phyloP scores from a whole-genome alignment of 2,329 filamentous ascomycete species.

The Cladosporium oxysporum region DNA sequence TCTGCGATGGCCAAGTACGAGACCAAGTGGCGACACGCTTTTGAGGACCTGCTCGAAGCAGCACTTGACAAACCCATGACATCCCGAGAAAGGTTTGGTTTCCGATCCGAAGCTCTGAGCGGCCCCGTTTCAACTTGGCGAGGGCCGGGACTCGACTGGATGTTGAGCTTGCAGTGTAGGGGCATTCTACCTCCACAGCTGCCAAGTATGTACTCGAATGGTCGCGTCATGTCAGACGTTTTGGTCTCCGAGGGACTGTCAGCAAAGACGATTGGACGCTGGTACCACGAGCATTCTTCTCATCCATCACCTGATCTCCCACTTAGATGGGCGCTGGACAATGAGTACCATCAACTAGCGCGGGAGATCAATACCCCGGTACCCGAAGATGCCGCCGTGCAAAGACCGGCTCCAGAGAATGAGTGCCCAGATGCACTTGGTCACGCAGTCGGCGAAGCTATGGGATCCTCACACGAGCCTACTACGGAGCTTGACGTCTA shows the following conservation, averaged over 20 bases:
- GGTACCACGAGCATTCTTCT: background rate
- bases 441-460: background rate
- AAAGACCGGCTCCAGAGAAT: too few species aligned
- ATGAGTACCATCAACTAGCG: background rate
- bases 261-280: background rate
- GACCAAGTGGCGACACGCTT: slow-evolving; percentile 57
- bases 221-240: background rate
- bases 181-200: slow-evolving; percentile 37
- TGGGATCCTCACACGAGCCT: too few species aligned
- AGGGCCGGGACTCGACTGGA: slow-evolving; percentile 39
- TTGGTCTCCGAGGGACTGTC: background rate
- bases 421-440: background rate
- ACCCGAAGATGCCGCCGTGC: background rate
- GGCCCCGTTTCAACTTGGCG: slow-evolving; percentile 28
- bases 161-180: slow-evolving; percentile 39
- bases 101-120: slow-evolving; percentile 24
- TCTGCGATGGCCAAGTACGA: slow-evolving; percentile 37
- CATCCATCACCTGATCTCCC: background rate
- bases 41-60: slow-evolving; percentile 59
- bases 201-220: background rate
- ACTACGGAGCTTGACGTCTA: background rate
- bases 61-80: slow-evolving; percentile 38
- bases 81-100: slow-evolving; percentile 26
- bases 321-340: too few species aligned
- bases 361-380: background rate